Evolutionary conservation across 2,329 filamentous ascomycete species (phyloP), one percentile per base, ranked within the genome.

Genomic region (Aspergillus cejpii): DNA sequence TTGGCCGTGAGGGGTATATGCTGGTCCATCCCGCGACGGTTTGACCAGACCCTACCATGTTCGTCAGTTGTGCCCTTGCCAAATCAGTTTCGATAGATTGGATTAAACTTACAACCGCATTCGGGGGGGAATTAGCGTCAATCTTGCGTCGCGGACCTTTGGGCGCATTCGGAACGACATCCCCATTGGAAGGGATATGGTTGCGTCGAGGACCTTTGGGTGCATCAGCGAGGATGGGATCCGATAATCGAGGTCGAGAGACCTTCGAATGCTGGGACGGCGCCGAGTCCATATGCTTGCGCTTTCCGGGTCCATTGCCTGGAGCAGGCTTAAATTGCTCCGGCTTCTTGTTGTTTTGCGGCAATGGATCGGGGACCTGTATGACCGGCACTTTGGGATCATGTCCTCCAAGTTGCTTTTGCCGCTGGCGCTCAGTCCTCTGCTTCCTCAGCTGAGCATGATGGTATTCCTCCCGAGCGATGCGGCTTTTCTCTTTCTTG

Each of bases 321-420:
- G 52, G 44, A 19, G 47, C 41, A 38, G 39, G 4, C n/a, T 50
- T 48, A 12, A 43, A 21, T 23, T 39, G 43, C 15, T 51, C 44
- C 11, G 44, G n/a, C 24, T 49, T 46, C 20, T 47, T 51, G 17
- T 19, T 33, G 3, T 52, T 39, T 4, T 49, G 37, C 8, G 45
- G 10, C n/a, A 57, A 41, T 2, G 49, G 43, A 27, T 50, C 55
- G 14, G 48, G 55, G 5, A 63, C 58, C 39, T 65, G 62, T 39
- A 70, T 59, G 12, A 56, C 45, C 4, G 72, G 72, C 11, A 74
- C 65, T 42, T 68, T 68, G 5, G 65, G 69, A 49, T 70, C 67
- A 53, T 74, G 71, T 5, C 64, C 66, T 27, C 67, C 69, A 34
- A 72, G 58, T 39, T 74, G 69, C 38, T 58, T 66, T 37, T 65